Evolutionary conservation across 2,329 filamentous ascomycete genomes (phyloP).

Genomic region (Trichoderma koningiopsis): DNA sequence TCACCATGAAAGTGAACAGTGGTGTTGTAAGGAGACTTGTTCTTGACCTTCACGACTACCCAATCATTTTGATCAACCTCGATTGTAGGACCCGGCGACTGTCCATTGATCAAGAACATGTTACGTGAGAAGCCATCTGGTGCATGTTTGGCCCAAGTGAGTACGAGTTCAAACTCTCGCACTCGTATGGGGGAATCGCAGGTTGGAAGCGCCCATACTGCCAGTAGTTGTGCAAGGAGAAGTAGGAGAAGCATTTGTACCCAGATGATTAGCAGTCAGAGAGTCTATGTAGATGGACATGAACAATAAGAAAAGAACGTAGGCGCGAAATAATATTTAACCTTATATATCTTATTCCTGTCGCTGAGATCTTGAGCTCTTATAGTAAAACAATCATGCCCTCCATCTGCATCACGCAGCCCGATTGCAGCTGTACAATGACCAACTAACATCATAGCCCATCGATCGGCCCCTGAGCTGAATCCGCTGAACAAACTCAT

Average conservation of each 20-base stretch:
- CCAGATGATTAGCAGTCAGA: not conserved
- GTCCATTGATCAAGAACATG: slow-evolving; percentile 58
- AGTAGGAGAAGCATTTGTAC: not conserved
- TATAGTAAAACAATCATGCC: not conserved
- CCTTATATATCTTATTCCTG: not conserved
- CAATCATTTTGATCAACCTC: slow-evolving; percentile 55
- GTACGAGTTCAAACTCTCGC: slow-evolving; percentile 33
- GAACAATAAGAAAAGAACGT: no score
- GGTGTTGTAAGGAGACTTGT: slow-evolving; percentile 50
- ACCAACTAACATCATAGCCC: not conserved
- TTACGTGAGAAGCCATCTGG: slow-evolving; percentile 49
- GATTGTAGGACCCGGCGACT: slow-evolving; percentile 64
- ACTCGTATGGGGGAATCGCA: not conserved
- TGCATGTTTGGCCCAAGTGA: slow-evolving; percentile 43
- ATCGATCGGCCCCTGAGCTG: not conserved
- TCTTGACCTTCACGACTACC: slow-evolving; percentile 49
- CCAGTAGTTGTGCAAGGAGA: slow-evolving; percentile 7
- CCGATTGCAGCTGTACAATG: not conserved
- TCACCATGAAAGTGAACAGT: slow-evolving; percentile 55
- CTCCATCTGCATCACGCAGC: not conserved
- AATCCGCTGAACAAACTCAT: not conserved
- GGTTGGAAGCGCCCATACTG: not conserved
- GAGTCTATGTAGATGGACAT: not conserved
- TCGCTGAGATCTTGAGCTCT: not conserved
- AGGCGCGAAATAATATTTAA: not conserved